Evolutionary conservation across 2,329 filamentous ascomycete species (phyloP).

Genomic region (Pyrenochaeta sp.): DNA sequence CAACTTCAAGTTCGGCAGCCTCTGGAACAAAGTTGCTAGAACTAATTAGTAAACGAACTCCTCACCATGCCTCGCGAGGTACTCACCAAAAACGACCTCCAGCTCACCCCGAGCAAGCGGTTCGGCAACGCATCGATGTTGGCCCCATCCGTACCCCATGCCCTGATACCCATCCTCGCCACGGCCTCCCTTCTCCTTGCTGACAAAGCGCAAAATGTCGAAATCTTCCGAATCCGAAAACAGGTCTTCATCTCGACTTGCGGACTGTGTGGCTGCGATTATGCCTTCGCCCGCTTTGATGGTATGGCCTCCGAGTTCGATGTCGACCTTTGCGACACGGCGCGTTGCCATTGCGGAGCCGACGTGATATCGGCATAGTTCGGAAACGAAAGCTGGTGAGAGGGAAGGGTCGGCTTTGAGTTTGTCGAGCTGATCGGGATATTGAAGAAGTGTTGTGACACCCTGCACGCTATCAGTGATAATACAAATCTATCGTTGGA

Average conservation of each 20-base stretch:
- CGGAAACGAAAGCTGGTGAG: constrained; percentile 54
- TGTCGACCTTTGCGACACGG: constrained; percentile 57
- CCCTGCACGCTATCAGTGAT: constrained; percentile 34
- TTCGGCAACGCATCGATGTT: constrained; percentile 58
- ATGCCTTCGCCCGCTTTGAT: not conserved
- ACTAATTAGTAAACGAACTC: not conserved
- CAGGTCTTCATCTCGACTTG: constrained; percentile 56
- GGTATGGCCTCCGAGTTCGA: constrained; percentile 39
- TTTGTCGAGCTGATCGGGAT: constrained; percentile 53
- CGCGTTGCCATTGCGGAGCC: constrained; percentile 58
- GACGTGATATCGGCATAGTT: constrained; percentile 59
- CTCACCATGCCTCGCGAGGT: not conserved
- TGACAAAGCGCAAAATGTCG: constrained; percentile 44
- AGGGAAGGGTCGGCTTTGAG: constrained; percentile 52
- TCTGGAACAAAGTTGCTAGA: constrained; percentile 45
- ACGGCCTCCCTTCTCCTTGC: constrained; percentile 18
- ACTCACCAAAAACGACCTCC: constrained; percentile 54
- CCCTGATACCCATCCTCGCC: constrained; percentile 37
- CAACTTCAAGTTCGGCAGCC: constrained; percentile 51
- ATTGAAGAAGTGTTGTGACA: constrained; percentile 54
- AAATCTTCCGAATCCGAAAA: constrained; percentile 43
- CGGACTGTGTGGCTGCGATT: constrained; percentile 19
- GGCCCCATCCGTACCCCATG: constrained; percentile 57
- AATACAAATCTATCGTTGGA: not conserved
- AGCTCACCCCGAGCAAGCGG: constrained; percentile 54